Conservation (phyloP, 129 eudicot genomes). For the Artemisia tridentata region DNA sequence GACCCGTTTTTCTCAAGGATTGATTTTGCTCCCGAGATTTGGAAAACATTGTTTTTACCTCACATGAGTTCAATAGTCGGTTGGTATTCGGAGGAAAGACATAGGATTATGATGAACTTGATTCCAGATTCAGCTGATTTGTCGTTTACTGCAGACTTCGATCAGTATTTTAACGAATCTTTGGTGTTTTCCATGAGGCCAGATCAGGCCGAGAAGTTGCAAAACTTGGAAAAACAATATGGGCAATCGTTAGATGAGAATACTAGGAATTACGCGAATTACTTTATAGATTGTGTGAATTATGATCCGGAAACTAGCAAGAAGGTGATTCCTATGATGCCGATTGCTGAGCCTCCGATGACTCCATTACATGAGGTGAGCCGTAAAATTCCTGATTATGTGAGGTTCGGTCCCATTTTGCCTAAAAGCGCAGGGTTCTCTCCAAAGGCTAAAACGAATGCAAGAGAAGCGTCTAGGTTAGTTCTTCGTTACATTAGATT, state of each 20-base stretch:
- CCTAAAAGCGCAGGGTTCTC: slow-evolving; percentile 85
- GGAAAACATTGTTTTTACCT: slow-evolving; percentile 72
- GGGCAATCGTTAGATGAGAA: slow-evolving; percentile 78
- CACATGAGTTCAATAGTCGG: slow-evolving; percentile 76
- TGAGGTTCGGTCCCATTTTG: slow-evolving; percentile 76
- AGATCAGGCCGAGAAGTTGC: slow-evolving; percentile 77
- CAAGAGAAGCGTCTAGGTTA: slow-evolving; percentile 58
- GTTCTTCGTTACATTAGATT: slow-evolving; percentile 10
- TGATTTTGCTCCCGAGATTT: slow-evolving; percentile 84
- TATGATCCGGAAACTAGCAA: slow-evolving; percentile 46
- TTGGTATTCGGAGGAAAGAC: slow-evolving; percentile 79
- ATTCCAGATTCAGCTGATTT: slow-evolving; percentile 71
- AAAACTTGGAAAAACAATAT: slow-evolving; percentile 57
- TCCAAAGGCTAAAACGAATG: slow-evolving; percentile 43
- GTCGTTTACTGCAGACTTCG: slow-evolving; percentile 73
- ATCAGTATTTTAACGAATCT: slow-evolving; percentile 66
- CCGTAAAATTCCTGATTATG: slow-evolving; percentile 65
- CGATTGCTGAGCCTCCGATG: slow-evolving; percentile 80
- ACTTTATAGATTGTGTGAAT: slow-evolving; percentile 65
- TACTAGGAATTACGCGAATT: slow-evolving; percentile 63
- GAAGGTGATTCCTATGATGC: slow-evolving; percentile 65
- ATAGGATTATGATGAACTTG: slow-evolving; percentile 67
- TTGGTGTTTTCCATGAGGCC: slow-evolving; percentile 72
- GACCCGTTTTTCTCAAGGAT: slow-evolving; percentile 79
- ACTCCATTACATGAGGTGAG: slow-evolving; percentile 83